Base-by-base conservation (phyloP, 2,329 filamentous ascomycete genomes). In the Graphilbum sp. region DNA sequence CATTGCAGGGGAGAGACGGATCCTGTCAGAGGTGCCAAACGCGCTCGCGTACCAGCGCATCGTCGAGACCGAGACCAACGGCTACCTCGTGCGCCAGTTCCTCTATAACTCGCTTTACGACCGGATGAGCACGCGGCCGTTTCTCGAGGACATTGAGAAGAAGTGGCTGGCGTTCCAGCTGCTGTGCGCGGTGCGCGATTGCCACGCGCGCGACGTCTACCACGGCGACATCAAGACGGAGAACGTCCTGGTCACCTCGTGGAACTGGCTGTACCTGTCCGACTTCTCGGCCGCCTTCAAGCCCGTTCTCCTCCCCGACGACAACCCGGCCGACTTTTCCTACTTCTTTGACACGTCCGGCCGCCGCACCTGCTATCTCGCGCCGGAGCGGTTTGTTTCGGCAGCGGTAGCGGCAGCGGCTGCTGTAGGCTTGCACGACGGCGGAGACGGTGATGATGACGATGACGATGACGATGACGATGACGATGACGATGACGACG, bases 221-320 rank as follows among this genome's bases (percentile, higher is more conserved):
- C 90, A 98, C 54, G 92, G 90, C 41, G 92, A 98, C 53, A 96
- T 98, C 63, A 98, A 98, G 64, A 90, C 88, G 2, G 88, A 98
- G 58, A 98, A 98, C 51, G 75, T 93, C 27, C 65, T 98, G 35
- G 88, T 98, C 36, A 98, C 90, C 0, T 96, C 90, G 7, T 98
- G 90, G 90, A 95, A 96, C 61, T 98, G 92, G 90, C 69, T 98
- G 2, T 98, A 96, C 54, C 69, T 98, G 29, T 79, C 87, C n/a
- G 90, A 98, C 56, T 98, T 96, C 55, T 94, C 88, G 4, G 86
- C 88, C 0, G 79, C 83, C 0, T 96, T 93, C 63, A 98, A 98
- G 53, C 90, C 87, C 11, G 83, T 87, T 5, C 84, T 85, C 56
- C 66, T 98, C 3, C 90, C 90, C 3, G 88, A 95, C 55, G 87